Evolutionary conservation across 495 filamentous ascomycete genomes (phyloP).

Genomic region (Talaromyces adpressus): DNA sequence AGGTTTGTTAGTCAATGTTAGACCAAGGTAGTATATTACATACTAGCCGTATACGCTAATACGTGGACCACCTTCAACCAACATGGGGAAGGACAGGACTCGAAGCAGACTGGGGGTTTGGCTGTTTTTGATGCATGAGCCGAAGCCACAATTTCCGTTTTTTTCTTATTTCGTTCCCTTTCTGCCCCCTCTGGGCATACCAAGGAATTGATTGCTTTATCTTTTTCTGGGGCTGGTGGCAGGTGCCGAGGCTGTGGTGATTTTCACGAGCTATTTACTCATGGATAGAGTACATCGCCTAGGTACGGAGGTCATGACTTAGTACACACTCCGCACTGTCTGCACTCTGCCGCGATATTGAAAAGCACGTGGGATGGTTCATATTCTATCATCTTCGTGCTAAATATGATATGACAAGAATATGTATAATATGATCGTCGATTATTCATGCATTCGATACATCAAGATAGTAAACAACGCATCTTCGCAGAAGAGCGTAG

Average conservation of each 20-base stretch:
- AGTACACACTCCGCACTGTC: too few relatives aligned
- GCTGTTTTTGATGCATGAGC: neutral
- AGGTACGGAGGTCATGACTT: neutral
- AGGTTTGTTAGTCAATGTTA: too few relatives aligned
- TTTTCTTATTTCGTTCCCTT: neutral
- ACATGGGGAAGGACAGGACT: neutral
- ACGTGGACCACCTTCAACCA: neutral
- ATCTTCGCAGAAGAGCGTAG: conserved; percentile 7
- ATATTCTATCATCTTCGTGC: neutral
- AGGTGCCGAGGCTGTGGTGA: neutral
- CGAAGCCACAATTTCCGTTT: neutral
- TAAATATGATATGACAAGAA: neutral
- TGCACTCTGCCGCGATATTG: too few relatives aligned
- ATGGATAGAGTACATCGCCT: neutral
- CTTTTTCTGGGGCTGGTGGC: neutral
- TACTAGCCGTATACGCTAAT: neutral
- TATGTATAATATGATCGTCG: neutral
- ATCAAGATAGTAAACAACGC: neutral
- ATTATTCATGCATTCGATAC: neutral
- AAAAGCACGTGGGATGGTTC: neutral
- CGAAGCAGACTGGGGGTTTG: neutral
- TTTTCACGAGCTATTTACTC: neutral
- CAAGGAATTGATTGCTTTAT: neutral
- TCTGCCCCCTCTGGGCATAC: neutral
- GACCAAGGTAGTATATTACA: neutral